These are phyloP conservation scores for Erodium texanum DNA, from an alignment of 441 rosid species.

Conservation along the genomic window DNA sequence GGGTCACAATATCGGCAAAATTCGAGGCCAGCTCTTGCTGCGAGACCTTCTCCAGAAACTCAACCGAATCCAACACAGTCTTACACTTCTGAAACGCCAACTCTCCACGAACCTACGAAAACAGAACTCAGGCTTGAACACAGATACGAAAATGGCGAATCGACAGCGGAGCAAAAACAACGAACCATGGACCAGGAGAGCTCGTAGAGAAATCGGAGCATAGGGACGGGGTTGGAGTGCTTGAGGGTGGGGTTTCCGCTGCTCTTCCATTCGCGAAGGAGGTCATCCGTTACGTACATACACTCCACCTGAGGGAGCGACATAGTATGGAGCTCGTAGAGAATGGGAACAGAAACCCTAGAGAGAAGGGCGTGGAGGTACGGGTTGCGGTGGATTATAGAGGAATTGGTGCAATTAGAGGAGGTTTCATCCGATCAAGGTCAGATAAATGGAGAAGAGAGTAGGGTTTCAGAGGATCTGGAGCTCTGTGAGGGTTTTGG, in stretches of 20 bases:
- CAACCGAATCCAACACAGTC: conserved; percentile 56
- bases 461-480: conserved; percentile 10
- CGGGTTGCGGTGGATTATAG: background rate
- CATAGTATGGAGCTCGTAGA: conserved; percentile 23
- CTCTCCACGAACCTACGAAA: conserved; percentile 78
- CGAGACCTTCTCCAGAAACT: conserved; percentile 46
- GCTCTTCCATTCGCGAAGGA: conserved; percentile 67
- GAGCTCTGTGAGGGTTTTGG: background rate
- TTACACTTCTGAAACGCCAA: conserved; percentile 82
- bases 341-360: conserved; percentile 3
- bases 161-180: conserved; percentile 1
- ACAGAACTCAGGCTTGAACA: background rate
- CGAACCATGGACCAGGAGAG: conserved; percentile 68
- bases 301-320: conserved; percentile 58
- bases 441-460: background rate
- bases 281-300: conserved; percentile 58
- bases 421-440: conserved; percentile 6
- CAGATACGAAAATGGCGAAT: background rate
- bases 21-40: conserved; percentile 51
- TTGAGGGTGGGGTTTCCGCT: conserved; percentile 48
- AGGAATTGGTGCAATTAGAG: conserved; percentile 2
- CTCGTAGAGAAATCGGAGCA: conserved; percentile 93
- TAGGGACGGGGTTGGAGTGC: conserved; percentile 50
- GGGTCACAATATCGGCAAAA: conserved; percentile 78
- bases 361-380: conserved; percentile 3